Base-by-base conservation (phyloP, 106 monocot genomes). In the Dioscorea alata region DNA sequence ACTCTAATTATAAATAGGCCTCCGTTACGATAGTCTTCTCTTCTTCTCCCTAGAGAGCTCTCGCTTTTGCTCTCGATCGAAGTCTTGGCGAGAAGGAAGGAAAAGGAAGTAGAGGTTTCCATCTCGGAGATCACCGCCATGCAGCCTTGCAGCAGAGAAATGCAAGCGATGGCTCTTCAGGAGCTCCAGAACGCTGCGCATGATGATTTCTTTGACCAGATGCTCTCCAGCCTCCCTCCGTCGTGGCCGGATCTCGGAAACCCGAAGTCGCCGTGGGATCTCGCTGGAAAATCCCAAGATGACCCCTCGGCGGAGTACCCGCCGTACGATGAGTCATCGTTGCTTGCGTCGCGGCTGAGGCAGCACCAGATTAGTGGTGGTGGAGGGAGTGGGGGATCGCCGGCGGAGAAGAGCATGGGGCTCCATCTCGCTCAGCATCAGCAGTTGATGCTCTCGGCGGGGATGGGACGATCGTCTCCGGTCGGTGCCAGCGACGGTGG, bases 191-290 rank as follows among this genome's bases (percentile, higher is more conserved):
- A 73, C 69, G 74, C 71, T 13, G 63, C 76, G 21, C 75, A 81
- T 66, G 90, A 90, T 28, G 94, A 94, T 64, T 94, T 91, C 81
- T 79, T 94, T 75, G 88, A 94, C 33, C 88, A 94, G 79, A 83
- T 94, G 85, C 79, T 94, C 62, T 90, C 85, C 65, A 65, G 57
- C 57, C 76, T 88, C 35, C 88, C 87, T 6, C 66, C 85, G 8
- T 33, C 75, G 57, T 90, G 90, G 94, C 57, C 86, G 16, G 90
- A 87, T 35, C 84, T 87, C 61, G 83, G 59, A n/a, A 73, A 33
- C 70, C 42, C 71, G 33, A 86, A 88, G 71, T 68, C 74, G 25
- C 77, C 78, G 2, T 84, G 88, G 88, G 85, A 88, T 51, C 76
- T 61, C 69, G 4, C 65, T 15, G 32, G 23, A 22, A 67, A 63